Conservation (phyloP, 1,139 yeast genomes). For the Scheffersomyces stambukii region DNA sequence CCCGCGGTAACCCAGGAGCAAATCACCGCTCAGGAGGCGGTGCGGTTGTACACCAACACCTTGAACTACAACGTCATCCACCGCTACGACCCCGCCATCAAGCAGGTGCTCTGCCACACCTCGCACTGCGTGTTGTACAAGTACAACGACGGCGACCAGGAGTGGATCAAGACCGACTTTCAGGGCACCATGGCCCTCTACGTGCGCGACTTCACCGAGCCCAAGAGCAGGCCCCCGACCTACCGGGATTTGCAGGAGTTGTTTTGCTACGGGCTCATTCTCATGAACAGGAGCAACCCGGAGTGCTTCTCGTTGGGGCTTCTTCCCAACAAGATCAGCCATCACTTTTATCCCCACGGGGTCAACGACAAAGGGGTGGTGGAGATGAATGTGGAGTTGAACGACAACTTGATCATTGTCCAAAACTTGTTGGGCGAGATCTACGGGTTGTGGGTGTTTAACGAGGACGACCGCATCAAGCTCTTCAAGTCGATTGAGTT, state of each 20-base stretch:
- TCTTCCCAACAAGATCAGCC: constrained; percentile 52
- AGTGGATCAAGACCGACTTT: constrained; percentile 77
- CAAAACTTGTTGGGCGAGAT: constrained; percentile 74
- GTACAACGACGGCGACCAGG: constrained; percentile 57
- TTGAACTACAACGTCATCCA: constrained; percentile 78
- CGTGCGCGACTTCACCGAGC: constrained; percentile 50
- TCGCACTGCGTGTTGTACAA: constrained; percentile 82
- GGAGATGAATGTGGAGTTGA: constrained; percentile 69
- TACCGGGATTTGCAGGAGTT: constrained; percentile 43
- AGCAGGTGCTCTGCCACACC: constrained; percentile 68
- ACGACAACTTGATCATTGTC: constrained; percentile 76
- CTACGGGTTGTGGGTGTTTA: constrained; percentile 87
- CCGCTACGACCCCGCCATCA: constrained; percentile 77
- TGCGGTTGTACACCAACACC: constrained; percentile 63
- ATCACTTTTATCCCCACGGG: constrained; percentile 37
- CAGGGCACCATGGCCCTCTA: constrained; percentile 84
- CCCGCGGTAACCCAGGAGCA: constrained; percentile 11
- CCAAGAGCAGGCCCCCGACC: constrained; percentile 18
- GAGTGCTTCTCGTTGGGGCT: constrained; percentile 80
- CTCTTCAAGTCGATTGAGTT: constrained; percentile 57
- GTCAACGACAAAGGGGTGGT: constrained; percentile 40
- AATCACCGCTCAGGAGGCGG: constrained; percentile 29
- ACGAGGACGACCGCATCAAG: constrained; percentile 66
- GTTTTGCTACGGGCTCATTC: constrained; percentile 74
- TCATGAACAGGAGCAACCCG: constrained; percentile 70